phyloP scores from a whole-genome alignment of 345 rosid genomes.

The Hirschfeldia incana region DNA sequence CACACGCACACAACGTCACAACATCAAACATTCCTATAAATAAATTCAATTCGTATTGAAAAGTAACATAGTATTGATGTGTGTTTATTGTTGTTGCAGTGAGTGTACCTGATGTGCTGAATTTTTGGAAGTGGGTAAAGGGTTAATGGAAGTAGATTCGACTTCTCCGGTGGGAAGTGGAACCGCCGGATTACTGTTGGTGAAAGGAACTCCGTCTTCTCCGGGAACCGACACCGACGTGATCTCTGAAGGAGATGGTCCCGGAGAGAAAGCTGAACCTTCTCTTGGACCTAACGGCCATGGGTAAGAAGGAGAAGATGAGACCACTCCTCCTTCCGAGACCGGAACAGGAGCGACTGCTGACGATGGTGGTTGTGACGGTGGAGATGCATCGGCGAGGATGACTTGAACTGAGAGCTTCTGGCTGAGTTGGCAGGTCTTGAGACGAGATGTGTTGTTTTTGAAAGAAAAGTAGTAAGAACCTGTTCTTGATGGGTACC shows the following conservation, averaged over 20 bases:
- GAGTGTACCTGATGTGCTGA: conserved; percentile 36
- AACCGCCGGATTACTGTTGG: conserved; percentile 91
- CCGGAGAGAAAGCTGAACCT: conserved; percentile 54
- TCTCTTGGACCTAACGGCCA: conserved; percentile 85
- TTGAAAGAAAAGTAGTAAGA: conserved; percentile 79
- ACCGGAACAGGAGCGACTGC: conserved; percentile 51
- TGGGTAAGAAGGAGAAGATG: conserved; percentile 75
- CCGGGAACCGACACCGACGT: conserved; percentile 57
- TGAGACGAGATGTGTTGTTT: conserved; percentile 57
- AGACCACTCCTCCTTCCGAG: conserved; percentile 58
- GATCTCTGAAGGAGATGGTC: conserved; percentile 54
- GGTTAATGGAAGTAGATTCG: conserved; percentile 81
- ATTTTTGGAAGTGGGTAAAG: conserved; percentile 57
- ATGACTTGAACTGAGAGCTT: conserved; percentile 67
- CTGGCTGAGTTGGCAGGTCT: conserved; percentile 54
- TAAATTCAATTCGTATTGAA: background rate
- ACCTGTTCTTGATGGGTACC: conserved; percentile 90
- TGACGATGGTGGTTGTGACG: conserved; percentile 44
- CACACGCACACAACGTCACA: conserved; percentile 25
- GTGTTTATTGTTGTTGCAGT: background rate
- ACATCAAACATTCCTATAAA: background rate
- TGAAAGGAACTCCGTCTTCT: conserved; percentile 77
- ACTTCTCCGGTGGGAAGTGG: conserved; percentile 97
- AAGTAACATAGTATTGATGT: background rate
- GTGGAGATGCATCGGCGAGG: conserved; percentile 25